Conservation (phyloP, 164 flowering plant species). For the Tinospora cordifolia region DNA sequence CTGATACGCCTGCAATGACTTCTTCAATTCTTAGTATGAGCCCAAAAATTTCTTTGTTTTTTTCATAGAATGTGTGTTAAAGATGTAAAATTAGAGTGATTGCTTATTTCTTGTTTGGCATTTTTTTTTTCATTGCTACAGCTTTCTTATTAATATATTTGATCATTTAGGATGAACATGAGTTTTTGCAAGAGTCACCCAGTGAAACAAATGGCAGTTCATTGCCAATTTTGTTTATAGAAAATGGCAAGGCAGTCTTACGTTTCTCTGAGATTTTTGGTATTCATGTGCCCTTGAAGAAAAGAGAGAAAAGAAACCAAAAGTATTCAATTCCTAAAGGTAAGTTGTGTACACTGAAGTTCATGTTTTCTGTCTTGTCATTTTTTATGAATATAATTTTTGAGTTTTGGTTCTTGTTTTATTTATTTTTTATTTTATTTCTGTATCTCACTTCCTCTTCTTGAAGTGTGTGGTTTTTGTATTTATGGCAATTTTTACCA, state of each 20-base stretch:
- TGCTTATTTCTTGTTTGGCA: neutral
- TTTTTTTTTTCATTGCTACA: neutral
- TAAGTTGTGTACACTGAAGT: slow-evolving; percentile 13
- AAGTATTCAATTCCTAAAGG: slow-evolving; percentile 52
- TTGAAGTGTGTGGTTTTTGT: neutral
- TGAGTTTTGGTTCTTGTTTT: no score
- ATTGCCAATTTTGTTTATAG: slow-evolving; percentile 72
- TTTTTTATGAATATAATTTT: no score
- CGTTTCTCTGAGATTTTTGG: slow-evolving; percentile 95
- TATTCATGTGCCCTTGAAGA: slow-evolving; percentile 52
- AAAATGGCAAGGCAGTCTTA: slow-evolving; percentile 71
- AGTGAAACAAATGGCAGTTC: slow-evolving; percentile 30
- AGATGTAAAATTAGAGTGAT: no score
- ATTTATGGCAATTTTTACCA: slow-evolving; percentile 4
- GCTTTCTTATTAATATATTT: slow-evolving; percentile 3
- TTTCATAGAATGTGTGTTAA: no score
- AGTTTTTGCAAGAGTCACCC: slow-evolving; percentile 25
- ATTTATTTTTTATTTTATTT: neutral
- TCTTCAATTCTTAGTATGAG: no score
- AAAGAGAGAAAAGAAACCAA: slow-evolving; percentile 42
- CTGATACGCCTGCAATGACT: no score
- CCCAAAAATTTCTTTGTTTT: no score
- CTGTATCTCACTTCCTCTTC: neutral
- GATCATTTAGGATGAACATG: slow-evolving; percentile 35
- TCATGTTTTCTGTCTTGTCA: neutral